Conservation (phyloP, 192 early-diverging fungal genomes). For the Irineochytrium annulatum region DNA sequence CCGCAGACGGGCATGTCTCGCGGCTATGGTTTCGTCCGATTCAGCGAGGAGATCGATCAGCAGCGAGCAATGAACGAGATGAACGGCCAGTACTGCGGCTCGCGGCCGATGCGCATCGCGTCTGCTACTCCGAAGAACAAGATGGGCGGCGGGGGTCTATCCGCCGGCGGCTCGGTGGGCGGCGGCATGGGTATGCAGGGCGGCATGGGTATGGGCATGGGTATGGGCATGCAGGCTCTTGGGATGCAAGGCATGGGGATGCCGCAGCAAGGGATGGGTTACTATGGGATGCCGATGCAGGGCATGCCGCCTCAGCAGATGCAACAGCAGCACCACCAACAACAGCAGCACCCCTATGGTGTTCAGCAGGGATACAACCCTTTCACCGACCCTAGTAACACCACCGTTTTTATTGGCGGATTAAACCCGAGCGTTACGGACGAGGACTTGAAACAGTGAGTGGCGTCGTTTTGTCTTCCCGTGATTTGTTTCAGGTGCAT, state of each 20-base stretch:
- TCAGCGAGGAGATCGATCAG: conserved; percentile 81
- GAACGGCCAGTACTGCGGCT: conserved; percentile 79
- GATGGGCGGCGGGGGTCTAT: conserved; percentile 2
- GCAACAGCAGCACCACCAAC: conserved; percentile 18
- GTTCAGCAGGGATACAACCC: conserved; percentile 22
- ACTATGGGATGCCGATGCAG: conserved; percentile 9
- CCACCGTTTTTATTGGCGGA: conserved; percentile 97
- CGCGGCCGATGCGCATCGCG: conserved; percentile 85
- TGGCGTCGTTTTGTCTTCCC: conserved; percentile 2
- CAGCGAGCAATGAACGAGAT: conserved; percentile 85
- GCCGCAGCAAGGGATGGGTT: conserved; percentile 22
- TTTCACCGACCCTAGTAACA: conserved; percentile 82
- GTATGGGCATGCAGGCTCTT: neutral
- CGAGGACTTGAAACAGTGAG: conserved; percentile 69
- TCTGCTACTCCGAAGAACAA: conserved; percentile 70
- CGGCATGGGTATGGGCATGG: conserved; percentile 4
- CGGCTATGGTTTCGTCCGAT: conserved; percentile 91
- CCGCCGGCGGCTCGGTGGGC: neutral
- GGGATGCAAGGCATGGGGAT: neutral
- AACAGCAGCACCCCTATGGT: neutral
- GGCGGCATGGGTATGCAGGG: conserved; percentile 2
- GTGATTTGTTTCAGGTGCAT: no score
- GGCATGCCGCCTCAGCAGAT: conserved; percentile 17
- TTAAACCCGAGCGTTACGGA: conserved; percentile 75
- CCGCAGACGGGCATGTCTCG: conserved; percentile 73